These are phyloP conservation scores for Botrytis elliptica DNA, from an alignment of 2,329 filamentous ascomycete genomes.

Conservation along the genomic window DNA sequence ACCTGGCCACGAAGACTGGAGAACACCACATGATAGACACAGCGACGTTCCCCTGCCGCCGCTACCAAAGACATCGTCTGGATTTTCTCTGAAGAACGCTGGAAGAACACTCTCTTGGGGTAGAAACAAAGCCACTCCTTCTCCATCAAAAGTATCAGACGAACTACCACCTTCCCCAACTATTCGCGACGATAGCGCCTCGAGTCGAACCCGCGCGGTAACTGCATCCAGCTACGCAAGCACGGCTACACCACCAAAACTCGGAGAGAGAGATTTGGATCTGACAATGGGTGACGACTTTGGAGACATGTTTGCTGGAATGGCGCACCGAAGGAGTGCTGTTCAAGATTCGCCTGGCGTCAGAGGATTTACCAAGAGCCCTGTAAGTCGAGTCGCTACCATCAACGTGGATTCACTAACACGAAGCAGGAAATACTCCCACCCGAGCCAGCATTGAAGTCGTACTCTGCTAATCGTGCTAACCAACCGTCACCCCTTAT, in stretches of 20 bases:
- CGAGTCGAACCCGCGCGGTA: constrained; percentile 34
- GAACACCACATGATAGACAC: constrained; percentile 36
- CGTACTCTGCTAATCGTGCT: constrained; percentile 26
- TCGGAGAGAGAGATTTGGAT: constrained; percentile 35
- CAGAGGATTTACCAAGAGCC: constrained; percentile 33
- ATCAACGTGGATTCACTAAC: constrained; percentile 19
- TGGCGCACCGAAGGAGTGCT: constrained; percentile 36
- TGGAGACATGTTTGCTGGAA: constrained; percentile 39
- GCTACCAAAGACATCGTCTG: constrained; percentile 34
- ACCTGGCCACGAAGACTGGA: constrained; percentile 35
- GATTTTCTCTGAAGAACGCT: constrained; percentile 38
- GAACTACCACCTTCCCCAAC: constrained; percentile 28
- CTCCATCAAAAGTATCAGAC: constrained; percentile 29
- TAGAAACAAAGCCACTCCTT: constrained; percentile 32
- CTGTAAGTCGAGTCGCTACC: constrained; percentile 30
- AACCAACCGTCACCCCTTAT: constrained; percentile 35
- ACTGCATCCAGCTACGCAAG: constrained; percentile 40
- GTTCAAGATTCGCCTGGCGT: constrained; percentile 32
- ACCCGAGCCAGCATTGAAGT: constrained; percentile 27
- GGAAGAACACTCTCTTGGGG: constrained; percentile 40
- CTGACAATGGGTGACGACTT: constrained; percentile 40
- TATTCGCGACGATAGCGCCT: constrained; percentile 28
- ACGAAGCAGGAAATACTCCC: constrained; percentile 29
- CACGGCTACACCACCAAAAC: constrained; percentile 38
- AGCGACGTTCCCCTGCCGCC: constrained; percentile 37